Evolutionary conservation across 176 grass and related monocot genomes (phyloP).

Genomic region (Juncus inflexus): DNA sequence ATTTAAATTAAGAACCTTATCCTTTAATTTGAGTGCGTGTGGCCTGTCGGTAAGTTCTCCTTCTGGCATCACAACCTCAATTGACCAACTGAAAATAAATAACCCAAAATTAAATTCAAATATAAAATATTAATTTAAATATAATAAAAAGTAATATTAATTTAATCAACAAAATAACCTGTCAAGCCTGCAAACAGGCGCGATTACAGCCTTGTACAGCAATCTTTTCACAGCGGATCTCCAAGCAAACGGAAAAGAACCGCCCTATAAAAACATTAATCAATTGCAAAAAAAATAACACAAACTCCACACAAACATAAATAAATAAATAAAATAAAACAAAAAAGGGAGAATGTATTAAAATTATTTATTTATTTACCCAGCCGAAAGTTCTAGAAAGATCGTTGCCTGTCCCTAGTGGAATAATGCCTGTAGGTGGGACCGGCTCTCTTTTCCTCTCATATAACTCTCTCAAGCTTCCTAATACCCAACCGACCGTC

Average conservation of each 20-base stretch:
- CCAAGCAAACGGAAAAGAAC: conserved; percentile 96
- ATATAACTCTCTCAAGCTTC: conserved; percentile 80
- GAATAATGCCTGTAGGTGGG: conserved; percentile 94
- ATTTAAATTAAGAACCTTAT: conserved; percentile 20
- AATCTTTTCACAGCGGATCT: conserved; percentile 70
- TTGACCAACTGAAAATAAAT: conserved; percentile 65
- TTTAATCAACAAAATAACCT: conserved; percentile 39
- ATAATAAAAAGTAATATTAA: not conserved
- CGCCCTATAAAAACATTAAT: conserved; percentile 51
- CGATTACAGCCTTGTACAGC: conserved; percentile 53
- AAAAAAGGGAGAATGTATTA: conserved; percentile 20
- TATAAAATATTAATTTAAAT: conserved; percentile 1
- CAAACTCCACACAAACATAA: not conserved
- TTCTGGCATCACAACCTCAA: conserved; percentile 59
- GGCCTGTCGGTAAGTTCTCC: conserved; percentile 67
- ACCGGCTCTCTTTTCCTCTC: conserved; percentile 64
- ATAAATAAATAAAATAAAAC: conserved; percentile 15
- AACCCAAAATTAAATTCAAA: not conserved
- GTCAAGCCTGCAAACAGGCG: conserved; percentile 62
- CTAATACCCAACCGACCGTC: conserved; percentile 91
- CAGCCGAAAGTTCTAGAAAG: conserved; percentile 92
- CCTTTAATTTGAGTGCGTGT: conserved; percentile 63
- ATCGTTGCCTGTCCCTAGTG: conserved; percentile 95
- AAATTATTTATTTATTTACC: conserved; percentile 46
- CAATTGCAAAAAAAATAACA: conserved; percentile 3